Base-by-base conservation (phyloP, 2,329 filamentous ascomycete genomes). In the Talaromyces marneffei region DNA sequence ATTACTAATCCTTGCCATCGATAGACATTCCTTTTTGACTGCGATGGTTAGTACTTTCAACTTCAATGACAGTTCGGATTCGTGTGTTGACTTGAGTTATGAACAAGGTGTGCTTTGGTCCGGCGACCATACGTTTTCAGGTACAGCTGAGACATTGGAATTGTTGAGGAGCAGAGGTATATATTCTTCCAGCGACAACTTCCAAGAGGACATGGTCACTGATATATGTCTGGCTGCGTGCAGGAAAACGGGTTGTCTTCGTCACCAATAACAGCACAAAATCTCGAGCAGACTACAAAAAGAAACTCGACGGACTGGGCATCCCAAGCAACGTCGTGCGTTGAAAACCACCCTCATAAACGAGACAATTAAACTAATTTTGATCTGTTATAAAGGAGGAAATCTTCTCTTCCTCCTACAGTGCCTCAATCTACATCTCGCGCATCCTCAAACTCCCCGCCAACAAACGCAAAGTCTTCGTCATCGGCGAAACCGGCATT, bases 221-320 rank as follows among this genome's bases (percentile, higher is more conserved):
- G 52, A 60, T 66, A 23, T 64, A 18, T 14, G 3, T 23, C 4
- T n/a, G n/a, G 18, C 29, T 18, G 25, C 12, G 8, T 2, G 31
- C 65, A 94, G 92, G 91, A 72, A 99, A 99, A 77, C 88, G 88
- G 73, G 84, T 94, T 35, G 87, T 99, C 59, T 99, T 99, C 72
- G 94, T 99, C 57, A 99, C 94, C 42, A 99, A 99, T 80, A 99
- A 99, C 80, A 97, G 92, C 71, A 97, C 94, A 61, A 99, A 99
- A 75, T 96, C 93, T 10, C 89, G 94, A 61, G 81, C 84, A 55
- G 92, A 97, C 74, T 99, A 99, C 78, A 88, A 89, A 74, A 91
- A 93, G 80, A 99, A 97, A 73, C 87, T 99, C 63, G 85, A 89
- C 52, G 79, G 79, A 59, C 83, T 97, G 73, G 89, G 89, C 52